phyloP scores from a whole-genome alignment of 129 eudicot genomes.

The Escallonia rubra region DNA sequence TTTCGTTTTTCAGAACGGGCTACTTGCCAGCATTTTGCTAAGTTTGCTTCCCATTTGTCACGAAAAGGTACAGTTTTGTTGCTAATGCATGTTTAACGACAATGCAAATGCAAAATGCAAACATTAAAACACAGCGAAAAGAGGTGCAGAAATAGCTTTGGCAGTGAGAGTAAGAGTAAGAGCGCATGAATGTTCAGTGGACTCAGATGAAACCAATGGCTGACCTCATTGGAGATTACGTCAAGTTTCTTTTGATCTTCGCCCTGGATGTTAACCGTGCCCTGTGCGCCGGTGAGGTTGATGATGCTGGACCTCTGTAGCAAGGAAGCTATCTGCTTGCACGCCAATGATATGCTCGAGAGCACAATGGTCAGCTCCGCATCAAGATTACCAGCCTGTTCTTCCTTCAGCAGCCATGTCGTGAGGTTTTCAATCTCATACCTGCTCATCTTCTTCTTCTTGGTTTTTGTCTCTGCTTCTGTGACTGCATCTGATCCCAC shows the following conservation, averaged over 20 bases:
- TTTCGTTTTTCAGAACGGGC: too few relatives aligned
- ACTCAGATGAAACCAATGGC: background rate
- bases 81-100: too few relatives aligned
- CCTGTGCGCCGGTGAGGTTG: slow-evolving; percentile 84
- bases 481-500: slow-evolving; percentile 23
- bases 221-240: slow-evolving; percentile 86
- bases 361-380: slow-evolving; percentile 81
- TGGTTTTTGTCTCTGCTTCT: slow-evolving; percentile 9
- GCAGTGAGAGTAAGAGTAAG: slow-evolving; percentile 4
- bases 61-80: too few relatives aligned
- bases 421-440: slow-evolving; percentile 73
- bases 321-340: slow-evolving; percentile 83
- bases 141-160: too few relatives aligned
- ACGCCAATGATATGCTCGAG: slow-evolving; percentile 82
- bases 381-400: slow-evolving; percentile 68
- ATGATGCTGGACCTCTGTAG: slow-evolving; percentile 75
- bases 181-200: background rate
- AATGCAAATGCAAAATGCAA: too few relatives aligned
- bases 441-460: slow-evolving; percentile 25
- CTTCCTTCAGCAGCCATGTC: slow-evolving; percentile 75
- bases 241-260: slow-evolving; percentile 98
- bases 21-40: too few relatives aligned
- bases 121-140: too few relatives aligned
- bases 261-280: slow-evolving; percentile 78
- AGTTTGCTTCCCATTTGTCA: too few relatives aligned